A percentile compares a stretch with the other conserved stretches of the same genome.
Conservation (phyloP, 352 stramenopile genomes). For the Phytophthora multivora region DNA sequence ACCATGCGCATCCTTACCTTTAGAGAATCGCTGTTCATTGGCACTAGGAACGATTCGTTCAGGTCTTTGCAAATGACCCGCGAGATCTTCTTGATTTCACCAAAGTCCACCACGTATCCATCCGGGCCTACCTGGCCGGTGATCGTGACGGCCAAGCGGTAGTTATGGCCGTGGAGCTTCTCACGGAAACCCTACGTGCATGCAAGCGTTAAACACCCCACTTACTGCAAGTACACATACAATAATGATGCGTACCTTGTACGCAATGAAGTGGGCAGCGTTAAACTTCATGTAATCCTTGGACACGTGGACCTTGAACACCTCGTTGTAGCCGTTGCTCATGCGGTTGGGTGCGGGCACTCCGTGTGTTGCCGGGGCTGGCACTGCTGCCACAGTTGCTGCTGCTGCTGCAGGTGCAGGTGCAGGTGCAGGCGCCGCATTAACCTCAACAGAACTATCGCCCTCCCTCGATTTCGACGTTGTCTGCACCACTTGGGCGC, state of each 20-base stretch:
- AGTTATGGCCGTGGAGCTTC: conserved; percentile 98
- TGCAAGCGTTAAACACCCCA: background rate
- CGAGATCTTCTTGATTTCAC: conserved; percentile 96
- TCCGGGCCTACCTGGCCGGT: conserved; percentile 88
- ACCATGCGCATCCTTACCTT: conserved; percentile 41
- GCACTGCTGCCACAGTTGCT: background rate
- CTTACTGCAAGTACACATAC: background rate
- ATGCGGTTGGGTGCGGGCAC: conserved; percentile 25
- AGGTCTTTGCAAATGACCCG: conserved; percentile 95
- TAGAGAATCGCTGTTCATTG: conserved; percentile 94
- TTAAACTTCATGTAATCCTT: conserved; percentile 95
- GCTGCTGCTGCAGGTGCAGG: background rate
- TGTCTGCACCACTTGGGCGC: background rate
- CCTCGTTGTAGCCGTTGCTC: conserved; percentile 56
- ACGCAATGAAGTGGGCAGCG: conserved; percentile 88
- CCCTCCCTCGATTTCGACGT: background rate
- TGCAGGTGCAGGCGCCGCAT: background rate
- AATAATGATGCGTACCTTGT: conserved; percentile 58
- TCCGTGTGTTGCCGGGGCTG: conserved; percentile 3
- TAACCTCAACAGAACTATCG: background rate
- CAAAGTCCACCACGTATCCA: conserved; percentile 98
- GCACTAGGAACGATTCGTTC: conserved; percentile 98
- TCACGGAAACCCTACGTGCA: conserved; percentile 92
- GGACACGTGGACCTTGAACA: conserved; percentile 89
- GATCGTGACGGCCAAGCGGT: conserved; percentile 93